phyloP scores from a whole-genome alignment of 2,329 filamentous ascomycete species.

The Pyrenochaeta sp. region DNA sequence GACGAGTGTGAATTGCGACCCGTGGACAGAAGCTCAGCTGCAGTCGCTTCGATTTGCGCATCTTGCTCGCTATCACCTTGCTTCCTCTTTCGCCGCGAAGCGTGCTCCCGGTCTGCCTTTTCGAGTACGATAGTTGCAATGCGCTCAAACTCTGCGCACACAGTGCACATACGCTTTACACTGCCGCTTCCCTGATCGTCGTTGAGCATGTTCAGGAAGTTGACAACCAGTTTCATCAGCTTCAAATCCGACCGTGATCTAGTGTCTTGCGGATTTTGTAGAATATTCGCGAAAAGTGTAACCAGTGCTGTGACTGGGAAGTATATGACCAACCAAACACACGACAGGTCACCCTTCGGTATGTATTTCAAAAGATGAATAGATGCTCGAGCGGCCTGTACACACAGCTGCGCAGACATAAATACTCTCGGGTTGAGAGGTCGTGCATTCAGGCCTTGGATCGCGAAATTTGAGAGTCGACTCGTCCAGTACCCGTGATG shows the following conservation, averaged over 20 bases:
- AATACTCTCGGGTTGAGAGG: conserved; percentile 94
- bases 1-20: conserved; percentile 38
- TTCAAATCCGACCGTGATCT: conserved; percentile 87
- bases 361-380: conserved; percentile 96
- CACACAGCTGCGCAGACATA: conserved; percentile 90
- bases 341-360: conserved; percentile 91
- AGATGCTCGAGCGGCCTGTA: conserved; percentile 88
- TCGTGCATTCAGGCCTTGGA: conserved; percentile 88
- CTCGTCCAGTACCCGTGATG: conserved; percentile 99
- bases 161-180: conserved; percentile 90
- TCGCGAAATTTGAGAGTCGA: conserved; percentile 90
- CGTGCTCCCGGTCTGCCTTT: conserved; percentile 85
- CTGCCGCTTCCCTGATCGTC: conserved; percentile 88
- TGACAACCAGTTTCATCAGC: conserved; percentile 91
- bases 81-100: conserved; percentile 85
- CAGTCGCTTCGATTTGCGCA: conserved; percentile 48
- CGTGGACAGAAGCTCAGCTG: conserved; percentile 45
- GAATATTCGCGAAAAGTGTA: conserved; percentile 92
- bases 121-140: conserved; percentile 92
- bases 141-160: conserved; percentile 95
- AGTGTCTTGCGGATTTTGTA: conserved; percentile 92
- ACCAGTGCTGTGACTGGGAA: conserved; percentile 96
- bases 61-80: conserved; percentile 63
- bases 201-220: conserved; percentile 88
- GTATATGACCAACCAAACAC: conserved; percentile 96